These are phyloP conservation scores for Trypanosoma congolense DNA, from an alignment of 208 protist species.

Conservation along the genomic window DNA sequence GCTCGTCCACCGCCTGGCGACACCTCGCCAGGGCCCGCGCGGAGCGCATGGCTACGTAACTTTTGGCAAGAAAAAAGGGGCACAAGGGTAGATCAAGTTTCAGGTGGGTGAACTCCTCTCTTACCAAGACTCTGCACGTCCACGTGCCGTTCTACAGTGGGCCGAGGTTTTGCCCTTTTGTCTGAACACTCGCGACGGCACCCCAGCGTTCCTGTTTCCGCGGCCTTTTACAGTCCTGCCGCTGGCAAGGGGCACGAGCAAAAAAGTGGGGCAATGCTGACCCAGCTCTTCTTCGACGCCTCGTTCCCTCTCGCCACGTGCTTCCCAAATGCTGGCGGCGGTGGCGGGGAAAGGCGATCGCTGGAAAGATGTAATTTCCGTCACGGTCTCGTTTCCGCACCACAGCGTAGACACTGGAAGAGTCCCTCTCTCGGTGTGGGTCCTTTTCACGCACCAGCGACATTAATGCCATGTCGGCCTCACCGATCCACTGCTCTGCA, in stretches of 20 bases:
- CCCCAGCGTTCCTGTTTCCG: too few relatives aligned
- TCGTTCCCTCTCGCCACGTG: too few relatives aligned
- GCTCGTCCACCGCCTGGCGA: conserved; percentile 45
- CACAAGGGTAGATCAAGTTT: background rate
- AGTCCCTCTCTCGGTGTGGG: conserved; percentile 14
- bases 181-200: too few relatives aligned
- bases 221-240: too few relatives aligned
- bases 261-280: too few relatives aligned
- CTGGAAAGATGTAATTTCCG: background rate
- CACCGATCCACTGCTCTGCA: conserved; percentile 49
- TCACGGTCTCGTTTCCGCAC: conserved; percentile 28
- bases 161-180: too few relatives aligned
- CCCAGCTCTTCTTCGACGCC: too few relatives aligned
- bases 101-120: too few relatives aligned
- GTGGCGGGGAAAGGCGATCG: conserved; percentile 4
- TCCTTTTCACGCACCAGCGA: conserved; percentile 30
- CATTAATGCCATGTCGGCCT: conserved; percentile 52
- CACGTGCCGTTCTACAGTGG: too few relatives aligned
- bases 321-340: background rate
- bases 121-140: too few relatives aligned
- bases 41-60: background rate
- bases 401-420: conserved; percentile 30
- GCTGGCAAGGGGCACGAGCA: too few relatives aligned
- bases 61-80: conserved; percentile 14
- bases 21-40: conserved; percentile 12